Evolutionary conservation across 331 rosid species (phyloP).

Genomic region (Erythrophleum ivorense): DNA sequence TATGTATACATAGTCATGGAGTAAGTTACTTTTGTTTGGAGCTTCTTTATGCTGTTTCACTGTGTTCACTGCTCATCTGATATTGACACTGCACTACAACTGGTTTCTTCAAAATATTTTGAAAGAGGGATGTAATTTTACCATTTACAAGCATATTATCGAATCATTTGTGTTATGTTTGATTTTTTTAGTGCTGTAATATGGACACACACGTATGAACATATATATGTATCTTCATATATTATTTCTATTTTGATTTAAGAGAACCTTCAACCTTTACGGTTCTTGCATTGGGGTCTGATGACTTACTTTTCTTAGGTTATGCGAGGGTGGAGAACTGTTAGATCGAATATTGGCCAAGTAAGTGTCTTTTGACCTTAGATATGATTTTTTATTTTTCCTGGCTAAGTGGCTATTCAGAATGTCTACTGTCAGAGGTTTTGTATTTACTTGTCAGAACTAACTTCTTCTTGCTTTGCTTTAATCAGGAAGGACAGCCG

Average conservation of each 20-base stretch:
- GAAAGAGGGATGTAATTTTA: slow-evolving; percentile 7
- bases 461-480: slow-evolving; percentile 30
- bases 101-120: background rate
- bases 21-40: slow-evolving; percentile 56
- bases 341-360: slow-evolving; percentile 93
- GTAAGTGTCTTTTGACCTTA: slow-evolving; percentile 60
- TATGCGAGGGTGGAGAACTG: slow-evolving; percentile 98
- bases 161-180: slow-evolving; percentile 24
- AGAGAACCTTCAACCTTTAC: slow-evolving; percentile 1
- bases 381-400: slow-evolving; percentile 25
- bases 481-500: slow-evolving; percentile 96
- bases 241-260: background rate
- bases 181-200: background rate
- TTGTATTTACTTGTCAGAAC: background rate
- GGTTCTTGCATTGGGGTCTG: background rate
- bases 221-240: background rate
- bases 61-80: slow-evolving; percentile 10
- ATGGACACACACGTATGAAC: background rate
- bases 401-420: slow-evolving; percentile 25
- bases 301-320: slow-evolving; percentile 53
- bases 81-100: background rate
- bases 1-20: slow-evolving; percentile 98
- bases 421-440: background rate
- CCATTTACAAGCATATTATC: slow-evolving; percentile 37
- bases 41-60: slow-evolving; percentile 31